Base-by-base conservation (phyloP, 345 rosid genomes). In the Hypericum perforatum region DNA sequence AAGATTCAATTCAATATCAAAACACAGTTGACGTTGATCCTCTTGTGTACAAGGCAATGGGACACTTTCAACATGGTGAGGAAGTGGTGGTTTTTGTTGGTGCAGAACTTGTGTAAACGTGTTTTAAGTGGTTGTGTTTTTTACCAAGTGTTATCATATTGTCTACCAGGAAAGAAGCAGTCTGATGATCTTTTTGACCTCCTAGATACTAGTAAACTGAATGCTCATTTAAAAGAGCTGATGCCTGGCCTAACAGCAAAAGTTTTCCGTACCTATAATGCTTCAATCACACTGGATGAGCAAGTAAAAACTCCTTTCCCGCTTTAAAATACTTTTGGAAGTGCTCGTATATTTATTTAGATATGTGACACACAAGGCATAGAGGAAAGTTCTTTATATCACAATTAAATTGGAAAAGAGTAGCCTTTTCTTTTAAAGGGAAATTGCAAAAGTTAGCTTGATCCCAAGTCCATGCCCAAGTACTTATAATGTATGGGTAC, bases 191-290 rank as follows among this genome's bases (percentile, higher is more conserved):
- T 94, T 57, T 94, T 94, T 60, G 88, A 94, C 71, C 55, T 68
- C 71, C 75, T 94, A 64, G 97, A 89, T 72, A 94, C 99, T 11
- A 74, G 53, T 59, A 94, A 94, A 78, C 70, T 94, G 64, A 94
- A 94, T 75, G 84, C 97, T 52, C 99, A 94, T 75, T 70, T 94
- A 43, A 94, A 94, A 76, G 99, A 81, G 62, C 89, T 94, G 53
- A 87, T 94, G 84, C 95, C 97, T 63, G 95, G 95, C 58, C 95
- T 94, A 57, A 94, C 99, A 46, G 99, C 99, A 15, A 94, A 94
- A 79, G 99, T 94, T 10, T 94, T 94, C 65, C 97, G 97, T 78
- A 94, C 99, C 55, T 94, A 77, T 73, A 94, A 94, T 72, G 97
- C 99, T 38, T 94, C 99, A 16, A 74, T 82, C 65, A 94, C 95